Evolutionary conservation across 371 early-diverging fungal genomes (phyloP).

Genomic region (Actinomortierella ambigua): DNA sequence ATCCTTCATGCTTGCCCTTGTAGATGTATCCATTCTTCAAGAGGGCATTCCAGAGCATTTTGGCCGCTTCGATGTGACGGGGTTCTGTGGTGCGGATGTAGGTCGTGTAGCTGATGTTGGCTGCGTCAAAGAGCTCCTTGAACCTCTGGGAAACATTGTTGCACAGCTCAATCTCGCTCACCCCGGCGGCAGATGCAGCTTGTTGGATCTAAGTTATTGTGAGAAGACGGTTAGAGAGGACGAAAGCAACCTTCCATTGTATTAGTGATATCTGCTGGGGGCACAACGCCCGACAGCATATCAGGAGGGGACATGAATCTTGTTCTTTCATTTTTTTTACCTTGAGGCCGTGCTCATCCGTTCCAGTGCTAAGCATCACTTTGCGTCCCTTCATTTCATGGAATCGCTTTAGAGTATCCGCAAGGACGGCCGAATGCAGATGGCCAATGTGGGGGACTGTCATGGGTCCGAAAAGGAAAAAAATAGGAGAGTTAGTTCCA

Average conservation of each 20-base stretch:
- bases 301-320: too few relatives aligned
- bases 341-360: slow-evolving; percentile 97
- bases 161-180: slow-evolving; percentile 75
- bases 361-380: slow-evolving; percentile 80
- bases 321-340: too few relatives aligned
- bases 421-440: slow-evolving; percentile 86
- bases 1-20: slow-evolving; percentile 91
- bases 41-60: slow-evolving; percentile 73
- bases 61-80: slow-evolving; percentile 74
- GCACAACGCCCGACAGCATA: too few relatives aligned
- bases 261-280: too few relatives aligned
- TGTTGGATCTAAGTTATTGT: slow-evolving; percentile 96
- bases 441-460: slow-evolving; percentile 95
- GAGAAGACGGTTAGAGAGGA: too few relatives aligned
- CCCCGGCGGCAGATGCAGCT: slow-evolving; percentile 73
- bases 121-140: slow-evolving; percentile 68
- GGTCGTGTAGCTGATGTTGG: slow-evolving; percentile 79
- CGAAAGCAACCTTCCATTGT: too few relatives aligned
- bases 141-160: slow-evolving; percentile 80
- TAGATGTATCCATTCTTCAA: slow-evolving; percentile 82
- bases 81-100: slow-evolving; percentile 90
- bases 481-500: neutral
- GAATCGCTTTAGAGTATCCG: slow-evolving; percentile 83
- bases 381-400: slow-evolving; percentile 69
- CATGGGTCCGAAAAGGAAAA: slow-evolving; percentile 5